phyloP scores from a whole-genome alignment of 225 moss, liverwort and hornwort genomes.

The Asterella californica region DNA sequence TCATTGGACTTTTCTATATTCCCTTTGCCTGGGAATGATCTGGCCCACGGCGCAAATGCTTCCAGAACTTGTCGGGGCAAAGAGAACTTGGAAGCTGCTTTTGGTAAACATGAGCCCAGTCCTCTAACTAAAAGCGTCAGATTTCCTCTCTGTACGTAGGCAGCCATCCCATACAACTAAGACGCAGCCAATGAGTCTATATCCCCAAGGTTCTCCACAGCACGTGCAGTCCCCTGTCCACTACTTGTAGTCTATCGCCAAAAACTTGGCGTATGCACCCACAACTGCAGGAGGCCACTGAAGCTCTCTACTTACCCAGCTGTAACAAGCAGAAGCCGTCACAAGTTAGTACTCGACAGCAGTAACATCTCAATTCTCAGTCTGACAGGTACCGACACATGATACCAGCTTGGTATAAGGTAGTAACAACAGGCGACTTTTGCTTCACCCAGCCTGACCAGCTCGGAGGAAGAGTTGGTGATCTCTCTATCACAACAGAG shows the following conservation, averaged over 20 bases:
- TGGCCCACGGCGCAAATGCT: background rate
- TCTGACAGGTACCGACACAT: background rate
- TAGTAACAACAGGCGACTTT: background rate
- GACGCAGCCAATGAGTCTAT: background rate
- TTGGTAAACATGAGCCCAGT: background rate
- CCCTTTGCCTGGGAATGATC: background rate
- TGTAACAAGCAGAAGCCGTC: slow-evolving; percentile 29
- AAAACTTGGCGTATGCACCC: slow-evolving; percentile 66
- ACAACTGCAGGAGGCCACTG: slow-evolving; percentile 75
- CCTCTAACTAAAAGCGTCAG: background rate
- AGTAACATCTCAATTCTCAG: background rate
- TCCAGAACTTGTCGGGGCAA: background rate
- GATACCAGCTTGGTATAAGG: background rate
- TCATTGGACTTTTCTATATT: background rate
- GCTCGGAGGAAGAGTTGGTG: background rate
- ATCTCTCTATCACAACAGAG: background rate
- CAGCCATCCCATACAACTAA: too few species aligned
- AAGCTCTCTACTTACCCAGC: slow-evolving; percentile 71
- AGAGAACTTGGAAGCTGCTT: background rate
- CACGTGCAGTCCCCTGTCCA: background rate
- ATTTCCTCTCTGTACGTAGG: too few species aligned
- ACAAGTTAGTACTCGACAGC: background rate
- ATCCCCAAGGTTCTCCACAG: background rate
- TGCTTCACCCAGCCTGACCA: background rate
- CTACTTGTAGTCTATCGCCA: slow-evolving; percentile 42